phyloP scores from a whole-genome alignment of 1,284 basidiomycete species.

The Phenoliferia sp. region DNA sequence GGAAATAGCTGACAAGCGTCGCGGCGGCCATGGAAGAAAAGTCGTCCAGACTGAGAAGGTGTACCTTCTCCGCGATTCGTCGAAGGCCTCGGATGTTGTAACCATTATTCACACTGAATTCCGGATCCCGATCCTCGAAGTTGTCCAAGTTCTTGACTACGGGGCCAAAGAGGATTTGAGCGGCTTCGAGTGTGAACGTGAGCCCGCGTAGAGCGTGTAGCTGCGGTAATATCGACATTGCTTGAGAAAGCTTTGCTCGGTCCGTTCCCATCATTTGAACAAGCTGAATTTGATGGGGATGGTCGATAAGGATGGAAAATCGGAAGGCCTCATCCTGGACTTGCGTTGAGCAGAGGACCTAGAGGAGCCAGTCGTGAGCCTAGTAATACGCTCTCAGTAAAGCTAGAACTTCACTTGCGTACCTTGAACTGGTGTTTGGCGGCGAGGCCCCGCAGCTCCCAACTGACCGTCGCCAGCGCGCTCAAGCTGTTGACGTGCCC shows the following conservation, averaged over 20 bases:
- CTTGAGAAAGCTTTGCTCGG: background rate
- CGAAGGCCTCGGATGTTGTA: too few relatives aligned
- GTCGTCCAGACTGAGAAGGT: background rate
- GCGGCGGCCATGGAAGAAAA: background rate
- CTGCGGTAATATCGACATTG: background rate
- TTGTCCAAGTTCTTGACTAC: background rate
- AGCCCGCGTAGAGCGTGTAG: background rate
- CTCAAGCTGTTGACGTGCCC: background rate
- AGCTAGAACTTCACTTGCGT: background rate
- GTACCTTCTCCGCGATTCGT: background rate
- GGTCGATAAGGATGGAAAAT: background rate
- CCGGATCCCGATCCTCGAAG: background rate
- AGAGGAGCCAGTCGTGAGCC: background rate
- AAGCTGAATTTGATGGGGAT: background rate
- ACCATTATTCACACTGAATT: background rate
- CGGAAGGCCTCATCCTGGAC: background rate
- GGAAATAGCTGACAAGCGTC: background rate
- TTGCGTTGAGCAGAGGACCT: background rate
- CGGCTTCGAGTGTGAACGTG: background rate
- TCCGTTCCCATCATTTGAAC: background rate
- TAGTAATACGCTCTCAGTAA: background rate
- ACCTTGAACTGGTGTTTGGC: background rate
- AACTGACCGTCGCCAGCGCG: background rate
- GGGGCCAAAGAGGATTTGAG: background rate
- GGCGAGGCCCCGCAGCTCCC: background rate